These are phyloP conservation scores for Erodium trifolium DNA, from an alignment of 441 rosid species.

Conservation along the genomic window DNA sequence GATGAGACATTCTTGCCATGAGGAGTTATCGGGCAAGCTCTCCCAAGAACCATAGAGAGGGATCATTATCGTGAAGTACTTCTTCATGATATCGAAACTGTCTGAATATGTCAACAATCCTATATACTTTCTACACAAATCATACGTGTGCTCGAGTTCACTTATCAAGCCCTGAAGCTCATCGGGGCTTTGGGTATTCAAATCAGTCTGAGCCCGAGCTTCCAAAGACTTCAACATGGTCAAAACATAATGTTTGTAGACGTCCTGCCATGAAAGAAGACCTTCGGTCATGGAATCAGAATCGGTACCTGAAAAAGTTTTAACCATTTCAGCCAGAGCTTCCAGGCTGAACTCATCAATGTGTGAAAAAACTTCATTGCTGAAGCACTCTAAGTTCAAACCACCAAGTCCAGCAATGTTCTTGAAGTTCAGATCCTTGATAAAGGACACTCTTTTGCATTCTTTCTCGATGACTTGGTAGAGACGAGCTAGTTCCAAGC, in stretches of 20 bases:
- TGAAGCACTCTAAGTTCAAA: conserved; percentile 53
- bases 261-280: conserved; percentile 64
- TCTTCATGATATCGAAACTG: conserved; percentile 57
- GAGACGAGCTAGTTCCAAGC: conserved; percentile 35
- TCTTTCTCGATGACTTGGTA: conserved; percentile 66
- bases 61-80: conserved; percentile 43
- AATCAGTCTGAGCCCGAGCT: conserved; percentile 38
- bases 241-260: conserved; percentile 53
- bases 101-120: conserved; percentile 57
- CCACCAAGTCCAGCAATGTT: conserved; percentile 63
- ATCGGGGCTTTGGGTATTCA: conserved; percentile 46
- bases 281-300: conserved; percentile 41
- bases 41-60: conserved; percentile 35
- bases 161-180: conserved; percentile 52
- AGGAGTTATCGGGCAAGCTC: conserved; percentile 68
- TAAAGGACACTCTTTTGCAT: conserved; percentile 70
- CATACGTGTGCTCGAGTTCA: conserved; percentile 68
- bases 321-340: conserved; percentile 83
- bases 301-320: conserved; percentile 38
- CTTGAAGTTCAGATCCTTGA: conserved; percentile 77
- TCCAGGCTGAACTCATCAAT: conserved; percentile 56
- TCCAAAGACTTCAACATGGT: conserved; percentile 47
- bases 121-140: conserved; percentile 46
- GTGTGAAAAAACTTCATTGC: conserved; percentile 55
- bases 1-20: conserved; percentile 90